Conservation (phyloP, 164 flowering plant genomes). For the Stephania yunnanensis region DNA sequence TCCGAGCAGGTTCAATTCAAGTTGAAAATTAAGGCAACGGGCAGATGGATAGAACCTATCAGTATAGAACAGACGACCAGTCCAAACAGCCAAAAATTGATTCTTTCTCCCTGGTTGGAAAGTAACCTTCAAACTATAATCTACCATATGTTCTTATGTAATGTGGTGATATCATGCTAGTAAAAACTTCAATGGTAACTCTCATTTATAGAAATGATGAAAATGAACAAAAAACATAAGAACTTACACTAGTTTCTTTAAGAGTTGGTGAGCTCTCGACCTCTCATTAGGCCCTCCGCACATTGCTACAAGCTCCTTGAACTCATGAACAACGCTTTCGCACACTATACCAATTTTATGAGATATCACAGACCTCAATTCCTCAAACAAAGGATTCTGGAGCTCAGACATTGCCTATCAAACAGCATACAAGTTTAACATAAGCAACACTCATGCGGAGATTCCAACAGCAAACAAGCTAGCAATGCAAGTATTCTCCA, state of each 20-base stretch:
- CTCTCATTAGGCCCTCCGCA: constrained; percentile 82
- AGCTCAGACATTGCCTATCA: constrained; percentile 66
- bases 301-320: constrained; percentile 69
- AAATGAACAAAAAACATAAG: background rate
- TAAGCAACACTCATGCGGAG: background rate
- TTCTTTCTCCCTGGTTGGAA: too few species aligned
- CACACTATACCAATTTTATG: constrained; percentile 68
- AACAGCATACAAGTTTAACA: constrained; percentile 6
- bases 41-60: too few species aligned
- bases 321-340: constrained; percentile 59
- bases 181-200: too few species aligned
- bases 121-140: too few species aligned
- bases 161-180: too few species aligned
- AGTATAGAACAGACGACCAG: too few species aligned
- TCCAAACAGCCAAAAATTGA: too few species aligned
- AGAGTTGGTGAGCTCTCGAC: constrained; percentile 53
- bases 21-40: too few species aligned
- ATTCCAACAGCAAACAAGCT: background rate
- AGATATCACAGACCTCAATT: constrained; percentile 31
- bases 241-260: constrained; percentile 56
- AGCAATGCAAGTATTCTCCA: background rate
- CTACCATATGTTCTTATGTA: too few species aligned
- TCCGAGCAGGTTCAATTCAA: too few species aligned
- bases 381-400: constrained; percentile 54
- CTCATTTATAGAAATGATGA: too few species aligned